Base-by-base conservation (phyloP, 331 rosid genomes). In the Prunus yedoensis region DNA sequence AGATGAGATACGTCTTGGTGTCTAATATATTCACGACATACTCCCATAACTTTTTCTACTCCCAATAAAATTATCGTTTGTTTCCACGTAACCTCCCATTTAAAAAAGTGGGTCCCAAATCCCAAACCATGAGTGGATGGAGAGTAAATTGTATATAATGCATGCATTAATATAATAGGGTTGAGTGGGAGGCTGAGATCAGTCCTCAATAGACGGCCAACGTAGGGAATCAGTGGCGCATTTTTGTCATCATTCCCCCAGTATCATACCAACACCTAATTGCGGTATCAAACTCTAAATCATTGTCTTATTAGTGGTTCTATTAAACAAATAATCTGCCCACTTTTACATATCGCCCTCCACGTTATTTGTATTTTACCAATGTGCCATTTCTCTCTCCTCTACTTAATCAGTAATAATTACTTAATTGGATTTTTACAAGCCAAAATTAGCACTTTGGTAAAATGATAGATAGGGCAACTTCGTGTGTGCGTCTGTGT, bases 131-230 rank as follows among this genome's bases (percentile, higher is more conserved):
- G 43, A 38, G 43, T 38, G 43, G 41, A 32, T 38, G 9, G 43
- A 35, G 43, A 35, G 43, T 6, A 38, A 6, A 38, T 6, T 7
- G 43, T 23, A 3, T 7, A 53, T 53, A 53, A 53, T 53, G 23
- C 59, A 53, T 53, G 59, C 25, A 53, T 18, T 53, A 53, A 21
- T 35, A 16, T 25, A n/a, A 53, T 30, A 23, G 3, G 21, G 5
- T 20, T 57, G 67, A 57, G 76, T 57, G 73, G 73, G 78, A 70
- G 43, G 71, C 53, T 85, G 90, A 90, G 82, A 85, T 88, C 80
- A 78, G 83, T 84, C 92, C 96, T 78, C 86, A 73, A 79, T 71
- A 82, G 80, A 82, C 80, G 88, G 87, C 88, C 77, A 60, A 70
- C 83, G 64, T 20, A 66, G 59, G 77, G 67, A 30, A 46, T 32